These are phyloP conservation scores for Saprolegnia diclina DNA, from an alignment of 352 stramenopile species.

Conservation along the genomic window DNA sequence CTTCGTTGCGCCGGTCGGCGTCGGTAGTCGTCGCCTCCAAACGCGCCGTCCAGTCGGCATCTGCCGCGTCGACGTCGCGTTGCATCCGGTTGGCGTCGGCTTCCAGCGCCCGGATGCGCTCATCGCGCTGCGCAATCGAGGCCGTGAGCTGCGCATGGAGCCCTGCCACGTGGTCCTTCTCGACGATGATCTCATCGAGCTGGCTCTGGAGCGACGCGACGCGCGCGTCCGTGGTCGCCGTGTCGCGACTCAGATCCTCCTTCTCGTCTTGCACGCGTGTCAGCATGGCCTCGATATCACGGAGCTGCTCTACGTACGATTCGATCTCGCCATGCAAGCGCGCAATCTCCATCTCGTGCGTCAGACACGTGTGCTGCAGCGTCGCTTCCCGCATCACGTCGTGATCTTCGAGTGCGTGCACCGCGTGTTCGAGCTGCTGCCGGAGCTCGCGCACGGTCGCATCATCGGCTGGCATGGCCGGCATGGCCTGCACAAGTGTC, in stretches of 20 bases:
- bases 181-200: background rate
- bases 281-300: background rate
- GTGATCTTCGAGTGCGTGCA: background rate
- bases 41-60: background rate
- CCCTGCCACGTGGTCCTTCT: background rate
- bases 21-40: background rate
- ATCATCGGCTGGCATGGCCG: background rate
- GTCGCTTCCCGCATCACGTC: background rate
- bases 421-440: background rate
- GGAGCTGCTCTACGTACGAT: background rate
- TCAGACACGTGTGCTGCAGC: background rate
- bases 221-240: background rate
- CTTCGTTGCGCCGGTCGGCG: background rate
- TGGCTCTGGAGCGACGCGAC: background rate
- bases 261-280: background rate
- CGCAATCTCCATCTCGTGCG: slow-evolving; percentile 2
- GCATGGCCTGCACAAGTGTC: no score
- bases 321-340: background rate
- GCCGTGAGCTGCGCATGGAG: background rate
- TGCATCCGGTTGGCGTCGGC: background rate
- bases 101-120: background rate
- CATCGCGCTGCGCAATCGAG: background rate
- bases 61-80: background rate
- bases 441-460: background rate
- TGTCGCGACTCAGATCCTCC: background rate